Evolutionary conservation across 441 rosid species (phyloP), one percentile per base, ranked within the genome.

Genomic region (Bruguiera hainesii): DNA sequence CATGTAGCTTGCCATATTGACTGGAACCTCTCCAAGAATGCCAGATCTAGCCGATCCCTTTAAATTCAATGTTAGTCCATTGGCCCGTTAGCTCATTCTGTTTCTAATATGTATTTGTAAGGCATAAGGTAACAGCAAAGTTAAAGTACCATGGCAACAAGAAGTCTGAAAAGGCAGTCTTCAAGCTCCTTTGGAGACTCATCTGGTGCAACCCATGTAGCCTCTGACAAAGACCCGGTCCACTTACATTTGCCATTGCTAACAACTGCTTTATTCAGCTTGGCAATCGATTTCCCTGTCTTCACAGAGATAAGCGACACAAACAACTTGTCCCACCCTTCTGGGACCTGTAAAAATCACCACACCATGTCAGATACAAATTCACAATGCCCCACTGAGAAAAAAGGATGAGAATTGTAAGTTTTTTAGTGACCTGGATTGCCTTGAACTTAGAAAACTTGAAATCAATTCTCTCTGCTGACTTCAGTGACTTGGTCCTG

Each of bases 281-380:
- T 84, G 2, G 82, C 82, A 25, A 86, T 60, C 16, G 83, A 79
- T 74, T 79, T 86, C 52, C 91, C 90, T 0, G 83, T 80, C 75
- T 82, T 85, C 51, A 75, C 76, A 5, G 84, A 83, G 64, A 84
- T n/a, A 9, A 86, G 39, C 0, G 86, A 84, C 66, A 84, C 79
- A 69, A 73, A 73, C 72, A 88, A 73, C 74, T 78, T 84, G 79
- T 86, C 94, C 94, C 94, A 87, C 79, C 91, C 85, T 76, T 82
- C 84, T 61, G 94, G 91, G 2, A 84, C 91, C 90, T 88, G 71
- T 60, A 20, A 8, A 33, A 50, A 2, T 26, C 15, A 46, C 51
- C 13, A n/a, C 71, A 15, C 20, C 48, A 42, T 13, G 18, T 20
- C n/a, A 55, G 18, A 58, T 42, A 55, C 50, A 16, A 48, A 9